Percentiles rank a stretch among this genome's conserved stretches.
Conservation (phyloP, 352 stramenopile genomes). For the Globisporangium takayamanum region DNA sequence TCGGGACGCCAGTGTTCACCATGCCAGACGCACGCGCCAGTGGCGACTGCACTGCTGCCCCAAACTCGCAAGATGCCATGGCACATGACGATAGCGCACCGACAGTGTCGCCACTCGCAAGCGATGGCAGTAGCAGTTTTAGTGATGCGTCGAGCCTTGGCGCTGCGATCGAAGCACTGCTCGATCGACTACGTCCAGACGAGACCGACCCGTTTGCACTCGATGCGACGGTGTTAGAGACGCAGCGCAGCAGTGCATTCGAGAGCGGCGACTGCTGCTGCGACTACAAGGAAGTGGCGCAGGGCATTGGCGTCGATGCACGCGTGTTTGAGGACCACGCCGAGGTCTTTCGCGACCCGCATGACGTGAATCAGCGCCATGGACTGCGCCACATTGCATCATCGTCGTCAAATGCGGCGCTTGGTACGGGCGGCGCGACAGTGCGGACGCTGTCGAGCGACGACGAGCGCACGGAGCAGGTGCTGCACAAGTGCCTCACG, state of each 20-base stretch:
- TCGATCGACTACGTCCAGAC: slow-evolving; percentile 14
- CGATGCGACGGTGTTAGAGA: slow-evolving; percentile 14
- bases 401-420: slow-evolving; percentile 4
- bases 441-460: slow-evolving; percentile 48
- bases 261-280: slow-evolving; percentile 3
- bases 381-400: slow-evolving; percentile 10
- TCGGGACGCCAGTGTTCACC: slow-evolving; percentile 22
- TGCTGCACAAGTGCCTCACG: slow-evolving; percentile 79
- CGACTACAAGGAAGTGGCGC: slow-evolving; percentile 22
- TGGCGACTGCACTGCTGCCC: background rate
- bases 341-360: slow-evolving; percentile 29
- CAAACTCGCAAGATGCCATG: slow-evolving; percentile 15
- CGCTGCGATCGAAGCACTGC: slow-evolving; percentile 25
- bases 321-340: slow-evolving; percentile 29
- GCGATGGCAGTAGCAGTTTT: background rate
- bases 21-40: slow-evolving; percentile 5
- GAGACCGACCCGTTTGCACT: slow-evolving; percentile 25
- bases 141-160: slow-evolving; percentile 13
- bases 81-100: slow-evolving; percentile 9
- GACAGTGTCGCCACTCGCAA: background rate
- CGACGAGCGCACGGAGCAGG: slow-evolving; percentile 69
- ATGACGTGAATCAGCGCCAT: slow-evolving; percentile 38
- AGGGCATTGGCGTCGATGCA: slow-evolving; percentile 29
- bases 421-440: slow-evolving; percentile 2
- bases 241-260: slow-evolving; percentile 3